phyloP scores from a whole-genome alignment of 768 basidiomycete species.

The Xerocomellus amylosporus region DNA sequence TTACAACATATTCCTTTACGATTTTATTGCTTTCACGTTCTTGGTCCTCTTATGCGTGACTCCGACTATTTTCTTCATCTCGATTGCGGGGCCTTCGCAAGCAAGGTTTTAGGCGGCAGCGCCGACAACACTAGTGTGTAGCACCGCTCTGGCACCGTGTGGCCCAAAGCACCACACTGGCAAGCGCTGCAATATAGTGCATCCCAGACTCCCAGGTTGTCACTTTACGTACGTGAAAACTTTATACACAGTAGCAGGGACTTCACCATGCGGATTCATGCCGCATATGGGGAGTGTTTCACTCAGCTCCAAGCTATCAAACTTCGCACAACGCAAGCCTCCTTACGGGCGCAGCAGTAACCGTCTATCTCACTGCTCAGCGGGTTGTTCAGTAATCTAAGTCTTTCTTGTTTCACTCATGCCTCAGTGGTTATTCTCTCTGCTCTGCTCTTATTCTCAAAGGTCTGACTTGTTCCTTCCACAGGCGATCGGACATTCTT shows the following conservation, averaged over 20 bases:
- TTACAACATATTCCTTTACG: no score
- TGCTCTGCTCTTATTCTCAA: not conserved
- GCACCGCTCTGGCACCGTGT: no score
- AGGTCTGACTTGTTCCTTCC: not conserved
- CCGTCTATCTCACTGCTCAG: no score
- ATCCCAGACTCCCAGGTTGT: no score
- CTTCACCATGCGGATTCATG: not conserved
- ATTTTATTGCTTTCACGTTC: no score
- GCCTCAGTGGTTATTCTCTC: slow-evolving; percentile 13
- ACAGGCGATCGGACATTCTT: slow-evolving; percentile 8
- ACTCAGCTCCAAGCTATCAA: not conserved
- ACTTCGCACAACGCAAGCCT: not conserved
- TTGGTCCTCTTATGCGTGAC: no score
- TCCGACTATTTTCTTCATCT: no score
- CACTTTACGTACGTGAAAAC: not conserved
- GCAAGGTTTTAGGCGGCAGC: no score
- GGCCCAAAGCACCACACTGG: no score
- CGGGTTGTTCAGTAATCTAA: not conserved
- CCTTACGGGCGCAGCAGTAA: not conserved
- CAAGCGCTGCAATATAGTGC: no score
- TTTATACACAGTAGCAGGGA: not conserved
- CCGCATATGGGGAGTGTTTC: not conserved
- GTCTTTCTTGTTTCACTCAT: not conserved
- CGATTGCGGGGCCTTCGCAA: no score
- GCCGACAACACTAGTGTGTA: no score